Percentiles rank a stretch among this genome's conserved stretches.
Conservation (phyloP, 352 stramenopile species). For the Pythium dissimile region DNA sequence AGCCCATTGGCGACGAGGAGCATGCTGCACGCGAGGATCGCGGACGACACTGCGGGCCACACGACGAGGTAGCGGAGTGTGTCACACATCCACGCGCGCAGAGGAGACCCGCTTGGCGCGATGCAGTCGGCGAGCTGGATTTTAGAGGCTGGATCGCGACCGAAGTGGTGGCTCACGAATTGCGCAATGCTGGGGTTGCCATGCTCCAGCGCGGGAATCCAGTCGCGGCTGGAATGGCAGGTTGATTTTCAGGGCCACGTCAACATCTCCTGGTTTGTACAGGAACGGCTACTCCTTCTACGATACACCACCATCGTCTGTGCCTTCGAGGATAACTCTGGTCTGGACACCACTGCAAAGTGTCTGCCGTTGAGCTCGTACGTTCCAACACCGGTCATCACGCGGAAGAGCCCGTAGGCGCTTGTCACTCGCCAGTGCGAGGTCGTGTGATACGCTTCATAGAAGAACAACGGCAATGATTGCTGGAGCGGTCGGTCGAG, state of each 20-base stretch:
- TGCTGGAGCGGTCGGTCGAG: slow-evolving; percentile 38
- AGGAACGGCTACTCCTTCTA: slow-evolving; percentile 83
- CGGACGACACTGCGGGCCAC: not conserved
- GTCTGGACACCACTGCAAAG: slow-evolving; percentile 65
- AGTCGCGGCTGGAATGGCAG: slow-evolving; percentile 67
- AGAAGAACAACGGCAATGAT: slow-evolving; percentile 27
- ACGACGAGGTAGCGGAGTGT: slow-evolving; percentile 4
- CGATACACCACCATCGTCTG: slow-evolving; percentile 37
- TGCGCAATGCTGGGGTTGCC: slow-evolving; percentile 37
- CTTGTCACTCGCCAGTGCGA: slow-evolving; percentile 41
- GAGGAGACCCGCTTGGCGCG: not conserved
- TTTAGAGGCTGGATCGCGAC: not conserved
- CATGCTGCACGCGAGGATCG: not conserved
- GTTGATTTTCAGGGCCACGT: slow-evolving; percentile 26
- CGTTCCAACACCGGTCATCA: slow-evolving; percentile 87
- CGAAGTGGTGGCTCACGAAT: slow-evolving; percentile 43
- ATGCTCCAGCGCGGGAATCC: slow-evolving; percentile 62
- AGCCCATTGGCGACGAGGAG: not conserved
- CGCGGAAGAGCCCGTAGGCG: slow-evolving; percentile 86
- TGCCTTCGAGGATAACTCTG: slow-evolving; percentile 88
- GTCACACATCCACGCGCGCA: slow-evolving; percentile 9
- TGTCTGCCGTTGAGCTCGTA: slow-evolving; percentile 22
- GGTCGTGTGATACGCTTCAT: slow-evolving; percentile 26
- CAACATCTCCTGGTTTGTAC: slow-evolving; percentile 81
- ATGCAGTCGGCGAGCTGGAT: not conserved